Base-by-base conservation (phyloP, 345 rosid genomes). In the Psidium guajava region DNA sequence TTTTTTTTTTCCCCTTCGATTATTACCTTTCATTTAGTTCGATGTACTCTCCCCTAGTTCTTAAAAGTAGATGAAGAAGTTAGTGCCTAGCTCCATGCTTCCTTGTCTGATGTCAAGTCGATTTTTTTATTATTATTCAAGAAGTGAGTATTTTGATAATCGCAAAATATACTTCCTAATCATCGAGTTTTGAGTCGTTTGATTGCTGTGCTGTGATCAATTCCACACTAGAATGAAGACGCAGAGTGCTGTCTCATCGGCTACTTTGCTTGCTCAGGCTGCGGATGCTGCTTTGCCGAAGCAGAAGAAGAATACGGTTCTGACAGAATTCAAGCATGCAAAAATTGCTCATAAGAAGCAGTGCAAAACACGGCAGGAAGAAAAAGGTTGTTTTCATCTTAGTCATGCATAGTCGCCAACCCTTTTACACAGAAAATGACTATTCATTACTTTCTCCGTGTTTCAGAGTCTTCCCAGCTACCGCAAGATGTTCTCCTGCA, bases 231-330 rank as follows among this genome's bases (percentile, higher is more conserved):
- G 98, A 83, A 87, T 93, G 88, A 92, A 91, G 94, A 95, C 93
- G 22, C 36, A 90, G 54, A 91, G 89, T 40, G 96, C 94, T 28
- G 92, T 89, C 88, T 90, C 98, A 59, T 98, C 98, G 9, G 94
- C 96, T 50, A 94, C 92, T 83, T 87, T 87, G 83, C 94, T 97
- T 40, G 57, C 91, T 61, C 96, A 92, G 88, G 92, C 96, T 85
- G 95, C 92, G 15, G 96, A 95, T 88, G 91, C 93, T 18, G 86
- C 86, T 21, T 81, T 97, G 83, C 99, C 98, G 0, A 97, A 97
- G 92, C 98, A 97, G 91, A 95, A 93, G 92, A 97, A 90, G 88
- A 94, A 86, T 86, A 83, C 91, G 84, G 96, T 94, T 47, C 84
- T 93, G 82, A 87, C 88, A 25, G 96, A 95, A 90, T 94, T 91